phyloP scores from a whole-genome alignment of 768 basidiomycete species.

The Suillus lakei region DNA sequence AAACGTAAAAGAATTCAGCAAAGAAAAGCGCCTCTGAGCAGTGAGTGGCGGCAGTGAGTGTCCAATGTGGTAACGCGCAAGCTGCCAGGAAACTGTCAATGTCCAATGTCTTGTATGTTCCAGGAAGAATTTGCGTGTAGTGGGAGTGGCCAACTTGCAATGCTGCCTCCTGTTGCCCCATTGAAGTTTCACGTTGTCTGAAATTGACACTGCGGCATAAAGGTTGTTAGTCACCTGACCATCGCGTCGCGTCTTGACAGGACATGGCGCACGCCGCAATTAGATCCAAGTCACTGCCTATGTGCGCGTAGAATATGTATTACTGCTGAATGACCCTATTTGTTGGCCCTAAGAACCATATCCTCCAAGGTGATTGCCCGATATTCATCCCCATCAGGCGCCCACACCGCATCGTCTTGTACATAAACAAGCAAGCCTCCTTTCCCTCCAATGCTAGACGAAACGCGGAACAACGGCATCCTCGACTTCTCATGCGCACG shows the following conservation, averaged over 20 bases:
- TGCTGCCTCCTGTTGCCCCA: not conserved
- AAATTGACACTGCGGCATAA: not conserved
- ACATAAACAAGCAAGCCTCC: slow-evolving; percentile 91
- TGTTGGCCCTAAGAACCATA: slow-evolving; percentile 75
- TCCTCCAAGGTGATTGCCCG: slow-evolving; percentile 85
- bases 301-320: not conserved
- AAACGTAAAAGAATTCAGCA: not conserved
- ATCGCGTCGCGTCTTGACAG: not conserved
- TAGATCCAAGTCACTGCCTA: not conserved
- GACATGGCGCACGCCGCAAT: not conserved
- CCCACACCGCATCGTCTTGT: slow-evolving; percentile 94
- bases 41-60: not conserved
- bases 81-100: not conserved
- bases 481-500: slow-evolving; percentile 83
- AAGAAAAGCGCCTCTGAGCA: not conserved
- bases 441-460: slow-evolving; percentile 76
- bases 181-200: not conserved
- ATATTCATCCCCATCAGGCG: slow-evolving; percentile 66
- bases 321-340: slow-evolving; percentile 13
- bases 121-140: not conserved
- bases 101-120: not conserved
- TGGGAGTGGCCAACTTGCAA: not conserved
- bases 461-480: slow-evolving; percentile 89
- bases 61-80: not conserved
- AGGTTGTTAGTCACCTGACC: not conserved